Evolutionary conservation across 768 basidiomycete genomes (phyloP), one percentile per base, ranked within the genome.

Genomic region (Trametes villosa): DNA sequence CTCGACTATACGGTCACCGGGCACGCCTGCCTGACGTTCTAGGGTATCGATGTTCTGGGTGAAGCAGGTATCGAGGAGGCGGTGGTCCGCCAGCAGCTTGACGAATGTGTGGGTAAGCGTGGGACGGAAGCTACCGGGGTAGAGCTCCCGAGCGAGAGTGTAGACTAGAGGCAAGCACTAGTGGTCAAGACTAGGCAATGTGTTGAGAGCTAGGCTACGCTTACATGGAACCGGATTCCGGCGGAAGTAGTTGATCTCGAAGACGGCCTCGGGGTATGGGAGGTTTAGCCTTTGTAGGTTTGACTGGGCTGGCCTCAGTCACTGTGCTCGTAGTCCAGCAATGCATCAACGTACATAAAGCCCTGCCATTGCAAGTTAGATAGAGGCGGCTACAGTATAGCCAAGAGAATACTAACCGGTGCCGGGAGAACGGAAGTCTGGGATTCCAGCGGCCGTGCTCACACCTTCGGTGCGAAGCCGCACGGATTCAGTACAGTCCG

Each of bases 11-110:
- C 86, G 86, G 31, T 83, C 74, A 1, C 74, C 79, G 0, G 91
- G 86, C 0, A 97, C 82, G 6, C 92, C 92, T 0, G 94, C 92
- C 6, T 86, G 81, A 2, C 91, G 83, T 70, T 98, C 96, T 15
- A 98, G 84, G 0, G 94, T 96, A 71, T 98, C 96, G 56, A 94
- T 94, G 69, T 95, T 96, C 74, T 94, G 94, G 6, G 93, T 94
- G 68, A 92, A 92, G 76, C 90, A 92, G 41, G 81, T 87, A 62
- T 85, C 83, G 1, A 99, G 83, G 17, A 89, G 78, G 1, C 72
- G 71, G 65, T 91, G 87, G 34, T 84, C 76, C n/a, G 85, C 78
- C 27, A 99, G 81, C 20, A 98, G 82, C 33, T 83, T 84, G 69
- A 97, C 84, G 75, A 98, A 98, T 26, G 94, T 91, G 69, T 99